phyloP scores from a whole-genome alignment of 148 eudicot genomes.

The Arbutus unedo region DNA sequence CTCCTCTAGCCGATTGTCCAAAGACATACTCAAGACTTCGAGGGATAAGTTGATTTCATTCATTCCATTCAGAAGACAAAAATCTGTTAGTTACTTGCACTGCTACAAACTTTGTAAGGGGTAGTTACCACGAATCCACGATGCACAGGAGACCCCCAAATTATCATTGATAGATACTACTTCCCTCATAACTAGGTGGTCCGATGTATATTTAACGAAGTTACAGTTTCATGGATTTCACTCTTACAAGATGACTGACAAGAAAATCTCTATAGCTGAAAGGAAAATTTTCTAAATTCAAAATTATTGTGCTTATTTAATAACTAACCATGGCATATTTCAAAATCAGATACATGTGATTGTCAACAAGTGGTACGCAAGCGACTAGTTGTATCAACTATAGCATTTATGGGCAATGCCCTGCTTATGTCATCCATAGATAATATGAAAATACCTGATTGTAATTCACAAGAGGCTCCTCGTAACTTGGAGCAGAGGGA shows the following conservation, averaged over 20 bases:
- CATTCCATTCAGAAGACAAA: not conserved
- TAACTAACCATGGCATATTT: not conserved
- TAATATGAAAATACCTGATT: conserved; percentile 61
- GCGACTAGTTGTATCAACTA: not conserved
- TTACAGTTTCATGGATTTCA: not conserved
- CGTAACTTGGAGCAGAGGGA: conserved; percentile 86
- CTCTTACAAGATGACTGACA: not conserved
- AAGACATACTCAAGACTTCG: not conserved
- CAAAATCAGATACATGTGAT: not conserved
- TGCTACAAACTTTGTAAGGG: not conserved
- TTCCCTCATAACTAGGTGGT: not conserved
- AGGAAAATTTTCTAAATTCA: not conserved
- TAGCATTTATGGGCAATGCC: not conserved
- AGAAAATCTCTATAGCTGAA: not conserved
- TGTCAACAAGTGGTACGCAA: not conserved
- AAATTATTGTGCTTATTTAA: not conserved
- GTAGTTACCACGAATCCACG: not conserved
- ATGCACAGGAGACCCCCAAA: not conserved
- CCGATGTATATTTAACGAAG: not conserved
- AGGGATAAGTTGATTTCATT: not conserved
- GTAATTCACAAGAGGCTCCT: conserved; percentile 92
- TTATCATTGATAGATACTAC: not conserved
- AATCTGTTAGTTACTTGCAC: not conserved
- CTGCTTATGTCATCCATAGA: not conserved
- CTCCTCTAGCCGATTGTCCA: not conserved